Evolutionary conservation across 2,329 filamentous ascomycete genomes (phyloP), one percentile per base, ranked within the genome.

Genomic region (Clarireedia sp.): DNA sequence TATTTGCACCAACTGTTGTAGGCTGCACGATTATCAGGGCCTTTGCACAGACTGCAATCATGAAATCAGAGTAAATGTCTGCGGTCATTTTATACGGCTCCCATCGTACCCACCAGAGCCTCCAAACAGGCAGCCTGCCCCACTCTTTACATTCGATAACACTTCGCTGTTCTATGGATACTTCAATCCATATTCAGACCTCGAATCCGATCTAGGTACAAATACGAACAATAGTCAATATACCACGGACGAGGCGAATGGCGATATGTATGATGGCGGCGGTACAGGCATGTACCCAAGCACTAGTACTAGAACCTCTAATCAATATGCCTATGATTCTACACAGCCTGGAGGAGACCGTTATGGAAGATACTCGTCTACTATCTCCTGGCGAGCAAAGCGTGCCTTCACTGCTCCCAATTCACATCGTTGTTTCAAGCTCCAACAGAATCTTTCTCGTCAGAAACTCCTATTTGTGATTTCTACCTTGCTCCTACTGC

Each of bases 1-100:
- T 26, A 52, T 65, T 8, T 67, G 66, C 43, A 51, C 56, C 3
- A 21, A 37, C 8, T 46, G 53, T n/a, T n/a, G n/a, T n/a, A n/a
- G n/a, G n/a, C n/a, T n/a, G n/a, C n/a, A 17, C 41, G 41, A 12
- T 10, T 23, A 8, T 21, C 17, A 4, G 7, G 12, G 7, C 8
- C 5, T 3, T 21, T 48, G 56, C 14, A 64, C 62, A 43, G 23
- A 24, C 8, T 38, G n/a, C 10, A 14, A 57, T n/a, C 53, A 51
- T 3, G 36, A 19, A 2, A 59, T 66, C 16, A 58, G 64, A 43
- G 19, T 61, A 9, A 66, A 63, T 60, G 59, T 67, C 10, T 66
- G 63, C 44, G 66, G 64, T 7, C 56, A 63, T 21, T 67, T 58
- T 26, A 64, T 67, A 8, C 54, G 49, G 6, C 58, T 46, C 21